phyloP scores from a whole-genome alignment of 2,329 filamentous ascomycete species.

The Furcasterigmium sp. region DNA sequence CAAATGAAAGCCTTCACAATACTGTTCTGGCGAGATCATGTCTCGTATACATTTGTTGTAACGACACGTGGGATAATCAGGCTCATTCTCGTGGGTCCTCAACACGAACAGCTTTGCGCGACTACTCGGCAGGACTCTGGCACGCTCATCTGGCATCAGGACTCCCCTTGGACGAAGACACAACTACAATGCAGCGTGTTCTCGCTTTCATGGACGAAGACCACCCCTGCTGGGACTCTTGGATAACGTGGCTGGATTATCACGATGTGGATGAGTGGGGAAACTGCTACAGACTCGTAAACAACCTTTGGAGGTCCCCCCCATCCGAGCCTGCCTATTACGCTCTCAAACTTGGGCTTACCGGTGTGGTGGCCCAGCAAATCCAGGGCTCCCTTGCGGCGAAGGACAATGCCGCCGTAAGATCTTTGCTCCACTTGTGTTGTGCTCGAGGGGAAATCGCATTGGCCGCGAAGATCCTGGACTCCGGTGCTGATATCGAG shows the following conservation, averaged over 20 bases:
- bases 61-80: background rate
- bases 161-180: background rate
- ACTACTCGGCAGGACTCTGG: background rate
- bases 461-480: background rate
- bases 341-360: background rate
- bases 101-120: background rate
- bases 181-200: background rate
- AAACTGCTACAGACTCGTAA: background rate
- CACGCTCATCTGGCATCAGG: background rate
- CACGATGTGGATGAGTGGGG: background rate
- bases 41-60: background rate
- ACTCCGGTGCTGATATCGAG: background rate
- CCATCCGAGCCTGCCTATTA: background rate
- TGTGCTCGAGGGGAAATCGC: background rate
- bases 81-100: background rate
- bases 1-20: background rate
- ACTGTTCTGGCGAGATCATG: background rate
- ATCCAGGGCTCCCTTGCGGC: background rate
- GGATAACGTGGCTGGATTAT: background rate
- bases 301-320: background rate
- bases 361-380: background rate
- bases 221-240: background rate
- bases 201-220: background rate
- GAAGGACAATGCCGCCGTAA: too few species aligned
- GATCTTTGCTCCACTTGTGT: background rate